Conservation (phyloP, 2,329 filamentous ascomycete genomes). For the Neurospora sp. region DNA sequence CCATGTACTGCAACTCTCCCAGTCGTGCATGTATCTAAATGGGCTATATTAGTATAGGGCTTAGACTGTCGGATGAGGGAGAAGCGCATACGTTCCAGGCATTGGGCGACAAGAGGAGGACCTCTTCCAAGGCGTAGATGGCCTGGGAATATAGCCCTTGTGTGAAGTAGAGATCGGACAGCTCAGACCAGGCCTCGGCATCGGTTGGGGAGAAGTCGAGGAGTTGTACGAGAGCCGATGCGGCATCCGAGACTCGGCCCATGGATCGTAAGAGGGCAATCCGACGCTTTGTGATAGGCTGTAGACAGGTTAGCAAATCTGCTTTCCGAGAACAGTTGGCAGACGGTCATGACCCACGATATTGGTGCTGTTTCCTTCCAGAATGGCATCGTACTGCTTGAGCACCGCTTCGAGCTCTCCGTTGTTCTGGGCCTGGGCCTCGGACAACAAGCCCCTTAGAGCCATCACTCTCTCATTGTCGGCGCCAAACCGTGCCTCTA, state of each 20-base stretch:
- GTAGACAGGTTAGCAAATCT: constrained; percentile 21
- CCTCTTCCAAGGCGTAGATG: constrained; percentile 83
- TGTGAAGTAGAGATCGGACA: constrained; percentile 75
- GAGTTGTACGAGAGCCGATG: constrained; percentile 61
- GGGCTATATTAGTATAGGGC: constrained; percentile 20
- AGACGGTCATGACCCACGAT: constrained; percentile 47
- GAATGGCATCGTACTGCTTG: constrained; percentile 65
- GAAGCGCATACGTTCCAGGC: constrained; percentile 74
- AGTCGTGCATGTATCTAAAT: constrained; percentile 74
- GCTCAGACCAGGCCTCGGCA: constrained; percentile 85
- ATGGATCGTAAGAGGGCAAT: constrained; percentile 71
- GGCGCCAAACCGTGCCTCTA: constrained; percentile 71
- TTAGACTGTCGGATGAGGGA: constrained; percentile 3
- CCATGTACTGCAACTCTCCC: constrained; percentile 74
- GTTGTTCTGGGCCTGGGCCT: constrained; percentile 64
- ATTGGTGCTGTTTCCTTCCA: constrained; percentile 67
- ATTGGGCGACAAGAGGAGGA: constrained; percentile 76
- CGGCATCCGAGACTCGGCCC: constrained; percentile 61
- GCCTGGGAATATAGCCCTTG: constrained; percentile 75
- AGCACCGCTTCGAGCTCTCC: constrained; percentile 60
- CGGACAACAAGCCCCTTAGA: constrained; percentile 71
- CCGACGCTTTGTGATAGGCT: constrained; percentile 79
- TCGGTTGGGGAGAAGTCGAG: constrained; percentile 82
- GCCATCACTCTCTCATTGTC: constrained; percentile 82
- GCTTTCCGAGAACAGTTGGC: background rate